phyloP scores from a whole-genome alignment of 768 basidiomycete species.

The Termitomyces sp. region DNA sequence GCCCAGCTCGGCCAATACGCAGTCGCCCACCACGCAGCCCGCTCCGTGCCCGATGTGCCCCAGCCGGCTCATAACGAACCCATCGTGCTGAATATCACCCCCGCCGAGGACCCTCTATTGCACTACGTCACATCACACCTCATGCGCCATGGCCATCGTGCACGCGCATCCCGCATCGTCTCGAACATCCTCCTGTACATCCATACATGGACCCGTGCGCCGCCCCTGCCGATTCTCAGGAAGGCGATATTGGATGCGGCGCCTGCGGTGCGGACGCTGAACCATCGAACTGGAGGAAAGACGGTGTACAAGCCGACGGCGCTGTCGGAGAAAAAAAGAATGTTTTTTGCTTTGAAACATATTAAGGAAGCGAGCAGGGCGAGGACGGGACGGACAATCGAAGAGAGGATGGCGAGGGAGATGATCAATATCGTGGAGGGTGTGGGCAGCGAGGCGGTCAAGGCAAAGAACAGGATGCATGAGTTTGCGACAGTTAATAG shows the following conservation, averaged over 20 bases:
- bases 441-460: conserved; percentile 44
- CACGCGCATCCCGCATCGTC: conserved; percentile 51
- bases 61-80: background rate
- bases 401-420: conserved; percentile 76
- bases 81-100: conserved; percentile 53
- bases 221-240: conserved; percentile 77
- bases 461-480: conserved; percentile 60
- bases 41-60: conserved; percentile 2
- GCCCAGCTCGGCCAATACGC: conserved; percentile 11
- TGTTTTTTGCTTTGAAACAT: conserved; percentile 64
- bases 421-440: conserved; percentile 67
- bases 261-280: conserved; percentile 56
- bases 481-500: conserved; percentile 72
- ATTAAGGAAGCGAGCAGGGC: conserved; percentile 60
- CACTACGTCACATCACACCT: conserved; percentile 59
- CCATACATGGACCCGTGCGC: conserved; percentile 67
- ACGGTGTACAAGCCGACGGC: conserved; percentile 61
- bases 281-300: conserved; percentile 43
- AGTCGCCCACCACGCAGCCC: background rate
- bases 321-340: conserved; percentile 77
- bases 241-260: conserved; percentile 64
- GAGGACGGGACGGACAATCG: conserved; percentile 50
- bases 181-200: conserved; percentile 66
- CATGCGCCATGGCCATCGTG: conserved; percentile 60
- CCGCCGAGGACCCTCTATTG: conserved; percentile 71